Evolutionary conservation across 345 rosid species (phyloP), one percentile per base, ranked within the genome.

Genomic region (Reutealis trisperma): DNA sequence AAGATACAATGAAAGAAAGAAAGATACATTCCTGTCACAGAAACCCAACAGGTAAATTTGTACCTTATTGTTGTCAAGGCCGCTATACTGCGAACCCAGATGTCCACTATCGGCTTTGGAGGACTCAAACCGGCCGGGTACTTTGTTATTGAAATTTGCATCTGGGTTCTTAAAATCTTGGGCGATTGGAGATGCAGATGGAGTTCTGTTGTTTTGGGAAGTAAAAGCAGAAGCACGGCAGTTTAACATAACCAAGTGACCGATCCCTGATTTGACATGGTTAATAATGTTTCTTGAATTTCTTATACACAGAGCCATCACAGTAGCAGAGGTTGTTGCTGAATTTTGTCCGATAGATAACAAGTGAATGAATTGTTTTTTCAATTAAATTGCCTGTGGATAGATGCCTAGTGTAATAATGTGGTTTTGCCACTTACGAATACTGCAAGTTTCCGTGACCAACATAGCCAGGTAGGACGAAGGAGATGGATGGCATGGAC

Each of bases 281-380:
- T 19, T 42, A 70, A 79, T 32, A 11, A 81, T 42, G 25, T 70
- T 75, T 62, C 73, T 79, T 11, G 83, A 65, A 19, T 70, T 66
- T 67, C 69, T 87, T 3, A 65, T 24, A 13, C 52, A 57, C 13
- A 83, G 21, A 69, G 85, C 84, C 89, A 87, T 85, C 12, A 51
- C 16, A 14, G 55, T 4, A 52, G 14, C 58, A 52, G 21, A 52
- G 58, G 21, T 52, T 5, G 2, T 52, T 15, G 58, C 58, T 52
- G 37, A 32, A 32, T 18, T 52, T 0, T 2, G 19, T 52, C 49
- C 49, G 1, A 45, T 6, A 45, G 49, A 6, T 45, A 45, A 45
- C 12, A 45, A 45, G 49, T 45, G 49, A 45, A 45, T 32, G 37
- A 32, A 32, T n/a, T n/a, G n/a, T 32, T 32, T 32, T 32, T 1